Evolutionary conservation across 331 rosid genomes (phyloP), one percentile per base, ranked within the genome.

Genomic region (Rhamnella rubrinervis): DNA sequence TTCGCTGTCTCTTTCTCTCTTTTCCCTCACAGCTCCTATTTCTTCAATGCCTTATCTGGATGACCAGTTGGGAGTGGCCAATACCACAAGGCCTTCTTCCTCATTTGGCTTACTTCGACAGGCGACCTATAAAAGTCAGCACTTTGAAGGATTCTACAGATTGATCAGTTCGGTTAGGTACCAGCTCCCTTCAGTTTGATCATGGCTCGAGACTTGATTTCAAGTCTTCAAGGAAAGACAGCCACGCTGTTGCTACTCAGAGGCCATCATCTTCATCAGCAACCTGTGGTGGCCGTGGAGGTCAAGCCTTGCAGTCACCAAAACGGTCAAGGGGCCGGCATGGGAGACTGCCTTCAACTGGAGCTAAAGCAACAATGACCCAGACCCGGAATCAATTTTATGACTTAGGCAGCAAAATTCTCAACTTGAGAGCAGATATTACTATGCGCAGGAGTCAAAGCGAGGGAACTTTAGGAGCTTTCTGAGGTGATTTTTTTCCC

Each of bases 71-170:
- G 23, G 23, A 23, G 23, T 23, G 23, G 23, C 23, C n/a, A 23
- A 23, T 23, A 23, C 23, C 23, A 23, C 98, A 91, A 66, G 87
- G 93, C 69, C 97, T 95, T 78, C 98, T 95, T 71, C 98, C 98
- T 70, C 88, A 89, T 72, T 83, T 95, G 78, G 87, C 77, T 72
- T 91, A 85, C 88, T 87, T 76, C 78, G 91, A 95, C 70, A 59
- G 97, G 64, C 91, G 83, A 62, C 70, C 89, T 53, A 74, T 81
- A 11, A 91, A 89, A 79, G 72, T 69, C 8, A 77, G 82, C 79
- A 16, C 71, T 50, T 46, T 77, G 77, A 91, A 91, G 85, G 97
- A 89, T 21, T 65, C 80, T 49, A 74, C 77, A 0, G 96, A 87
- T 25, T 80, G 96, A 26, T 72, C 85, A 5, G 86, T 89, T 41